Evolutionary conservation across 768 basidiomycete genomes (phyloP).

Genomic region (Calvatia gigantea): DNA sequence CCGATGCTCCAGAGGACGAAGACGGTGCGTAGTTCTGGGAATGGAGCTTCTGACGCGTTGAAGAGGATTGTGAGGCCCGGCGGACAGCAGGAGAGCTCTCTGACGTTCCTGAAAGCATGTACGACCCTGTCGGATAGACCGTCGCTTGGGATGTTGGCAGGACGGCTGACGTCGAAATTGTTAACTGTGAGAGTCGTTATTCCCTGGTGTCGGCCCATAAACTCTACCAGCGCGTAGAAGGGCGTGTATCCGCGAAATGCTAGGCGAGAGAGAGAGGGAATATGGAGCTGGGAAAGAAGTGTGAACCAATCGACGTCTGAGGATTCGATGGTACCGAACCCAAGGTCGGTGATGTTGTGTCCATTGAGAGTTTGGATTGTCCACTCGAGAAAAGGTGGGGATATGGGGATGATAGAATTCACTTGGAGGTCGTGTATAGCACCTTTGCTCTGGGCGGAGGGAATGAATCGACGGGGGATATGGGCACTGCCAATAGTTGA

Average conservation of each 20-base stretch:
- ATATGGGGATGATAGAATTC: constrained; percentile 12
- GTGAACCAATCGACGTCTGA: constrained; percentile 2
- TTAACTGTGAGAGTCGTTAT: neutral
- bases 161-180: neutral
- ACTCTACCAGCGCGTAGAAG: neutral
- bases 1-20: constrained; percentile 8
- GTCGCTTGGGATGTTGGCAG: neutral
- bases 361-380: constrained; percentile 13
- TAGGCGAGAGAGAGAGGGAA: neutral
- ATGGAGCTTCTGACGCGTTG: neutral
- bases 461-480: neutral
- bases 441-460: neutral
- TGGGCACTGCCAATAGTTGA: neutral
- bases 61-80: constrained; percentile 5
- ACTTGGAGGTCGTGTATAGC: constrained; percentile 7
- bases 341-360: constrained; percentile 9
- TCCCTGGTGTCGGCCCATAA: neutral
- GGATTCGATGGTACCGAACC: constrained; percentile 10
- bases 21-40: constrained; percentile 1
- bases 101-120: constrained; percentile 2
- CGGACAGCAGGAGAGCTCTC: constrained; percentile 5
- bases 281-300: constrained; percentile 1
- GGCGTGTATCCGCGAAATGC: constrained; percentile 9
- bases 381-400: constrained; percentile 13
- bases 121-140: neutral